Conservation (phyloP, 345 rosid genomes). For the Citropsis articulata region DNA sequence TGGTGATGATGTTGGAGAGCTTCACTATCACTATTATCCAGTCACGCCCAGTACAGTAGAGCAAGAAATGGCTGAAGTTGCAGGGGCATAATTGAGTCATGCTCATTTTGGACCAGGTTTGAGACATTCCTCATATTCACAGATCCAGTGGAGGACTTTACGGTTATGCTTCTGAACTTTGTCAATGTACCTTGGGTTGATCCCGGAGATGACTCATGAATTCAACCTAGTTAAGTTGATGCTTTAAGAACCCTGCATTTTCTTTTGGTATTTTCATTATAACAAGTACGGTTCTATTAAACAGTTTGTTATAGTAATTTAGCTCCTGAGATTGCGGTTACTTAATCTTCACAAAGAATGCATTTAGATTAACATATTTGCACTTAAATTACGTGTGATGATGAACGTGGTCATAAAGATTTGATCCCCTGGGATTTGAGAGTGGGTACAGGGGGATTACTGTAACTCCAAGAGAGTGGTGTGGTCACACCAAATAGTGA, state of each 20-base stretch:
- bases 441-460: neutral
- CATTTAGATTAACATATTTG: neutral
- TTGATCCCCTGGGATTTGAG: neutral
- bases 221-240: constrained; percentile 11
- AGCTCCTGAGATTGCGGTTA: neutral
- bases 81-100: constrained; percentile 22
- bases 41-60: constrained; percentile 58
- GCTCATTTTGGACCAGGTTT: constrained; percentile 7
- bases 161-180: constrained; percentile 13
- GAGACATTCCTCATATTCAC: neutral
- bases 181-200: neutral
- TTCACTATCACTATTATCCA: constrained; percentile 81
- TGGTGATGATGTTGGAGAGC: constrained; percentile 97
- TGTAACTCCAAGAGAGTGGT: neutral
- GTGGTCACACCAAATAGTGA: neutral
- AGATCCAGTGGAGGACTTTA: neutral
- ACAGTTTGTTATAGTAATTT: neutral
- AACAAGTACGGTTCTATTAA: constrained; percentile 1
- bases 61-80: constrained; percentile 87
- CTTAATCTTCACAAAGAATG: neutral
- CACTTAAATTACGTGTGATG: neutral
- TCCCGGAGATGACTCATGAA: neutral
- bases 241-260: neutral
- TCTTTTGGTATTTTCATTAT: neutral
- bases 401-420: neutral